Evolutionary conservation across 2,329 filamentous ascomycete genomes (phyloP).

Genomic region (Scedosporium apiospermum): DNA sequence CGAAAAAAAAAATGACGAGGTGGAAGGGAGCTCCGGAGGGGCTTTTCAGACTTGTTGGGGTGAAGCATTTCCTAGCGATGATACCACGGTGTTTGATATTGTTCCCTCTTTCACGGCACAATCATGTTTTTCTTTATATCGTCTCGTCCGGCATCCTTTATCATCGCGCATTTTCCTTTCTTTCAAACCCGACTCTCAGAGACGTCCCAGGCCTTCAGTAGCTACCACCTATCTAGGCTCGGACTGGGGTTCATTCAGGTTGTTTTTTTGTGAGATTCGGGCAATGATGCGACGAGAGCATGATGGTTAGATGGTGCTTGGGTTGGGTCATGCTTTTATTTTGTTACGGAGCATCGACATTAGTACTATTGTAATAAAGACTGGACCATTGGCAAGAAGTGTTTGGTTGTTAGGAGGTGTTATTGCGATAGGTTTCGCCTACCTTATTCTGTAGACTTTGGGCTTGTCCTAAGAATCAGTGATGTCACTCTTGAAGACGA

Average conservation of each 20-base stretch:
- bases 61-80: slow-evolving; percentile 3
- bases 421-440: no score
- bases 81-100: not conserved
- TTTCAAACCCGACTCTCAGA: not conserved
- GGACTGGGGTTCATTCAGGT: not conserved
- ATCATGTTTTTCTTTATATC: not conserved
- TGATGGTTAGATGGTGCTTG: not conserved
- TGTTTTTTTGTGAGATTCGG: not conserved
- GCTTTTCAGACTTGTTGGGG: not conserved
- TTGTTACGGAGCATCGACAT: not conserved
- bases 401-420: no score
- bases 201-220: not conserved
- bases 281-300: not conserved
- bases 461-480: no score
- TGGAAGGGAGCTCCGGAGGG: not conserved
- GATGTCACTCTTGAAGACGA: no score
- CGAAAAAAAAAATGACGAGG: no score
- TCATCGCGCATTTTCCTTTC: not conserved
- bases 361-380: not conserved
- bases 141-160: not conserved
- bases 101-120: not conserved
- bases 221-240: not conserved
- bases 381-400: not conserved
- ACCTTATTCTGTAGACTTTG: no score
- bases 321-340: not conserved